Evolutionary conservation across 2,329 filamentous ascomycete species (phyloP).

Genomic region (Xylaria sp.): DNA sequence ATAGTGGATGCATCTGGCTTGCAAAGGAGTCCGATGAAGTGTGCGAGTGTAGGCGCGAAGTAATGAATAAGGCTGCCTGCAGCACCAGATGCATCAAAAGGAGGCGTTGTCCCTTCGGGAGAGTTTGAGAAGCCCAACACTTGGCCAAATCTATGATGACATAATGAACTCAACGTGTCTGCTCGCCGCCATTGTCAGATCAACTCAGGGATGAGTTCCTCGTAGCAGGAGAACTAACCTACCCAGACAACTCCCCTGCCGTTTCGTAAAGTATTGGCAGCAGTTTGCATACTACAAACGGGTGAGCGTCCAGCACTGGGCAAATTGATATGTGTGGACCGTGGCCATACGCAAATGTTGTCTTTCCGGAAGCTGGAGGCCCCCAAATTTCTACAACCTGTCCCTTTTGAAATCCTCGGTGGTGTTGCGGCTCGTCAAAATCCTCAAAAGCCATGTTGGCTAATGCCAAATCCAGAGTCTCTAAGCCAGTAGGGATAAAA

Average conservation of each 20-base stretch:
- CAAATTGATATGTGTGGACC: neutral
- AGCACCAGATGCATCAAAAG: conserved; percentile 12
- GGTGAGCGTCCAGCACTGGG: conserved; percentile 7
- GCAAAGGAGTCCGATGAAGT: conserved; percentile 76
- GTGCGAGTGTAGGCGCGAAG: conserved; percentile 65
- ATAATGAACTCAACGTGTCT: conserved; percentile 54
- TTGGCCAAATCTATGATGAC: conserved; percentile 45
- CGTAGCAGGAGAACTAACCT: conserved; percentile 52
- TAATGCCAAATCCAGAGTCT: conserved; percentile 57
- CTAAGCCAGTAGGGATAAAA: conserved; percentile 62
- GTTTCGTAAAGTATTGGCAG: conserved; percentile 65
- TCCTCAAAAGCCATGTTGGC: conserved; percentile 36
- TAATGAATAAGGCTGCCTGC: conserved; percentile 53
- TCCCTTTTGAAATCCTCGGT: conserved; percentile 71
- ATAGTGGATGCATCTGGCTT: conserved; percentile 69
- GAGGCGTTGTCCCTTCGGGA: conserved; percentile 15
- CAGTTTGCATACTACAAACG: conserved; percentile 69
- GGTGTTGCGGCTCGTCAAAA: conserved; percentile 16
- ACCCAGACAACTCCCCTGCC: conserved; percentile 78
- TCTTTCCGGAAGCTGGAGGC: conserved; percentile 85
- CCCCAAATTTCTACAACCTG: conserved; percentile 89
- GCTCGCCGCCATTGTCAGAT: conserved; percentile 24
- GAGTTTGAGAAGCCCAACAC: conserved; percentile 31
- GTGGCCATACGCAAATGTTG: conserved; percentile 70
- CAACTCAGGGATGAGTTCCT: conserved; percentile 4